A percentile compares a stretch with the other conserved stretches of the same genome.
These are phyloP conservation scores for Brassica hybrid DNA, from an alignment of 441 rosid genomes.

Conservation along the genomic window DNA sequence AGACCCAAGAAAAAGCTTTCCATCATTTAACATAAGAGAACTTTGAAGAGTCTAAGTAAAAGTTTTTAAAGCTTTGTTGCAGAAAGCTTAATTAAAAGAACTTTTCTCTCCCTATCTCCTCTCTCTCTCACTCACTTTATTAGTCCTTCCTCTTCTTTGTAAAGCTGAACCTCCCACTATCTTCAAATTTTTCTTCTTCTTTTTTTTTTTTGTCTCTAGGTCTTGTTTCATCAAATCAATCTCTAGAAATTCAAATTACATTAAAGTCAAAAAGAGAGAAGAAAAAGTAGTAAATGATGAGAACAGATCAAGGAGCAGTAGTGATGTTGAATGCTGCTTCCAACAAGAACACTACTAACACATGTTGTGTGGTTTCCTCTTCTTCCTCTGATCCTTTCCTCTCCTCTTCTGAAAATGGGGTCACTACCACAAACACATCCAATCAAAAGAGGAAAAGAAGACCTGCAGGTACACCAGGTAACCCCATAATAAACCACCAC, in stretches of 20 bases:
- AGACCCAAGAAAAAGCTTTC: slow-evolving; percentile 33
- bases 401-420: slow-evolving; percentile 61
- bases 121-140: slow-evolving; percentile 40
- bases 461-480: slow-evolving; percentile 98
- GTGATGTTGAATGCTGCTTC: slow-evolving; percentile 29
- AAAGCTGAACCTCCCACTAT: slow-evolving; percentile 76
- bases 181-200: slow-evolving; percentile 34
- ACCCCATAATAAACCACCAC: slow-evolving; percentile 30
- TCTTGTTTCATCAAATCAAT: slow-evolving; percentile 41
- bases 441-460: slow-evolving; percentile 72
- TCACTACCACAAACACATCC: slow-evolving; percentile 48
- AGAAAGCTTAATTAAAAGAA: slow-evolving; percentile 69
- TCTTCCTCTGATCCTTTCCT: slow-evolving; percentile 59
- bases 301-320: slow-evolving; percentile 32
- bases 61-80: slow-evolving; percentile 64
- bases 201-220: slow-evolving; percentile 7
- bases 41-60: slow-evolving; percentile 46
- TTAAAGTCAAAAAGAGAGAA: slow-evolving; percentile 32
- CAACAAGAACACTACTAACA: slow-evolving; percentile 39
- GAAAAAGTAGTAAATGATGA: slow-evolving; percentile 36
- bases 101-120: slow-evolving; percentile 36
- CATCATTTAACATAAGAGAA: slow-evolving; percentile 40
- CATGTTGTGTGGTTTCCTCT: slow-evolving; percentile 50
- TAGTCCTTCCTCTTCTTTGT: slow-evolving; percentile 42
- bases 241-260: slow-evolving; percentile 29